phyloP scores from a whole-genome alignment of 495 filamentous ascomycete genomes.

The Aspergillus hancockii region DNA sequence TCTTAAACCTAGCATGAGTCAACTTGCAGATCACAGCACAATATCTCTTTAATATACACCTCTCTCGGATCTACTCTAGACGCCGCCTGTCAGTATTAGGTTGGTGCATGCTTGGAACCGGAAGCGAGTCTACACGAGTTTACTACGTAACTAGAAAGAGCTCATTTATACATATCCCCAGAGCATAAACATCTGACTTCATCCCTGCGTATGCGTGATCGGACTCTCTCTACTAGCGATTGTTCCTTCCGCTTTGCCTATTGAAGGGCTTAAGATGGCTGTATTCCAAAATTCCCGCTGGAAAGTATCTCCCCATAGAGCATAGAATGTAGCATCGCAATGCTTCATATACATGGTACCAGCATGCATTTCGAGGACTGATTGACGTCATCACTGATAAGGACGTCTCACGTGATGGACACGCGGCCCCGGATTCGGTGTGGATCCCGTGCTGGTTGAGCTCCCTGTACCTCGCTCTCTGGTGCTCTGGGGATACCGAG shows the following conservation, averaged over 20 bases:
- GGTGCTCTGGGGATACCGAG: background rate
- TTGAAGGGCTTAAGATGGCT: no score
- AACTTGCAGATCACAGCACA: constrained; percentile 13
- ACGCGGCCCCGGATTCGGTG: constrained; percentile 13
- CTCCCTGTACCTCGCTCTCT: constrained; percentile 3
- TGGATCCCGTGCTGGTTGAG: constrained; percentile 11
- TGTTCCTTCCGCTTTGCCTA: no score
- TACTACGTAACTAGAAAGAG: no score
- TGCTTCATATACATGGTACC: background rate
- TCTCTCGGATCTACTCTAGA: background rate
- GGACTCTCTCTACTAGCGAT: no score
- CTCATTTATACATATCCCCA: no score
- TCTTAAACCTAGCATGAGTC: constrained; percentile 1
- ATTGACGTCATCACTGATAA: constrained; percentile 6
- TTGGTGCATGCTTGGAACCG: background rate
- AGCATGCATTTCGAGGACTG: background rate
- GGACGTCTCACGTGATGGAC: constrained; percentile 21
- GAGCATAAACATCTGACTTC: no score
- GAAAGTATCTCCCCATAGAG: background rate
- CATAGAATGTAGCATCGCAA: background rate
- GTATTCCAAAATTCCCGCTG: no score
- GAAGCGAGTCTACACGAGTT: background rate
- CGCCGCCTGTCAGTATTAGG: background rate
- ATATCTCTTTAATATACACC: background rate
- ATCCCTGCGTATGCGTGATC: no score